These are phyloP conservation scores for Aspergillus carlsbadensis DNA, from an alignment of 495 filamentous ascomycete species.

Conservation along the genomic window DNA sequence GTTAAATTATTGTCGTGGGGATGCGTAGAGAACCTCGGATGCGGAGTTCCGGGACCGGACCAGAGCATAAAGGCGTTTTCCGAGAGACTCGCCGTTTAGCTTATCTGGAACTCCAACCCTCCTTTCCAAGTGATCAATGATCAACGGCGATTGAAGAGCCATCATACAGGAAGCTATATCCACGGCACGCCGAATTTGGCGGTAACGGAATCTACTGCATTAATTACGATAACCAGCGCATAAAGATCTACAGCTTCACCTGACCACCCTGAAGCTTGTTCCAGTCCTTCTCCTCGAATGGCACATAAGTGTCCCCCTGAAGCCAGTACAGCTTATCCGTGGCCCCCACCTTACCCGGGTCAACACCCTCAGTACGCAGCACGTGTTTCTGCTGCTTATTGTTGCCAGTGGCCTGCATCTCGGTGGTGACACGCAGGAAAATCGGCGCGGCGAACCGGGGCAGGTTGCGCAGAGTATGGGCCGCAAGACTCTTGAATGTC, in stretches of 20 bases:
- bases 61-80: conserved; percentile 10
- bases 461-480: conserved; percentile 55
- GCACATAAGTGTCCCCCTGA: conserved; percentile 61
- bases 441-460: conserved; percentile 76
- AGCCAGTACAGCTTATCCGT: conserved; percentile 71
- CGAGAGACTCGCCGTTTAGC: conserved; percentile 7
- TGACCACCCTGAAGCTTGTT: conserved; percentile 60
- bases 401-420: conserved; percentile 72
- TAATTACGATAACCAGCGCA: neutral
- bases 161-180: neutral
- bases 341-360: conserved; percentile 54
- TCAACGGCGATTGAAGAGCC: too few relatives aligned
- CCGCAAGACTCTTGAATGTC: conserved; percentile 57
- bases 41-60: conserved; percentile 14
- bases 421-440: conserved; percentile 67
- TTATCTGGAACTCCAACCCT: neutral
- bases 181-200: neutral
- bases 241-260: conserved; percentile 38
- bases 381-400: conserved; percentile 81
- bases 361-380: conserved; percentile 71
- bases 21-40: conserved; percentile 17
- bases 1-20: neutral
- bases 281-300: conserved; percentile 68
- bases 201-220: neutral
- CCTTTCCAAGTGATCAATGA: too few relatives aligned